phyloP scores from a whole-genome alignment of 345 rosid species.

The Sonneratia alba region DNA sequence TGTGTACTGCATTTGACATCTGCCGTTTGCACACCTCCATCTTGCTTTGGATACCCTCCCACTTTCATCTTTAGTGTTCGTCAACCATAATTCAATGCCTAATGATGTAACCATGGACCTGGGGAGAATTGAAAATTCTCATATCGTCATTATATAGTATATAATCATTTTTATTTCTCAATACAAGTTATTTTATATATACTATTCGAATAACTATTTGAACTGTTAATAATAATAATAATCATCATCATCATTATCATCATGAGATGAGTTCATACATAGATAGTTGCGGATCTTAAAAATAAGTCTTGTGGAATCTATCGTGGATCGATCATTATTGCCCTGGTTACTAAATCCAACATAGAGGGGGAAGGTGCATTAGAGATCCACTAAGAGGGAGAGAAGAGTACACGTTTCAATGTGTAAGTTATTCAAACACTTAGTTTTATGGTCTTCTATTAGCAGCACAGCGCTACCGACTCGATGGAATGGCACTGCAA shows the following conservation, averaged over 20 bases:
- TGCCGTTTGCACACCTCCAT: too few species aligned
- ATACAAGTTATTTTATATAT: too few species aligned
- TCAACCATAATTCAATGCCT: neutral
- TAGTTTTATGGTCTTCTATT: neutral
- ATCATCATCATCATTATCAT: too few species aligned
- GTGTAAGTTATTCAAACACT: neutral
- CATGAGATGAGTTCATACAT: neutral
- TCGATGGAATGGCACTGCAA: neutral
- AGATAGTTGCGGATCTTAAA: neutral
- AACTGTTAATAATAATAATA: neutral
- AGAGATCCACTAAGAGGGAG: neutral
- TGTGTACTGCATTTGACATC: too few species aligned
- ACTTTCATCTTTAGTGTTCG: neutral
- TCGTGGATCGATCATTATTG: neutral
- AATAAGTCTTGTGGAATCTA: neutral
- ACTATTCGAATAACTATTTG: neutral
- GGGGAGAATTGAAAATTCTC: too few species aligned
- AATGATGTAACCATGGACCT: too few species aligned
- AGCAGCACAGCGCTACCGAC: neutral
- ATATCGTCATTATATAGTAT: too few species aligned
- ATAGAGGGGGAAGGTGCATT: neutral
- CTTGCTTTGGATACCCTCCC: constrained; percentile 1
- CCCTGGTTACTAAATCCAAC: neutral
- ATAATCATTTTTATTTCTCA: too few species aligned
- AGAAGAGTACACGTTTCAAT: neutral